Evolutionary conservation across 306 rosid species (phyloP).

Genomic region (Vigna radiata): DNA sequence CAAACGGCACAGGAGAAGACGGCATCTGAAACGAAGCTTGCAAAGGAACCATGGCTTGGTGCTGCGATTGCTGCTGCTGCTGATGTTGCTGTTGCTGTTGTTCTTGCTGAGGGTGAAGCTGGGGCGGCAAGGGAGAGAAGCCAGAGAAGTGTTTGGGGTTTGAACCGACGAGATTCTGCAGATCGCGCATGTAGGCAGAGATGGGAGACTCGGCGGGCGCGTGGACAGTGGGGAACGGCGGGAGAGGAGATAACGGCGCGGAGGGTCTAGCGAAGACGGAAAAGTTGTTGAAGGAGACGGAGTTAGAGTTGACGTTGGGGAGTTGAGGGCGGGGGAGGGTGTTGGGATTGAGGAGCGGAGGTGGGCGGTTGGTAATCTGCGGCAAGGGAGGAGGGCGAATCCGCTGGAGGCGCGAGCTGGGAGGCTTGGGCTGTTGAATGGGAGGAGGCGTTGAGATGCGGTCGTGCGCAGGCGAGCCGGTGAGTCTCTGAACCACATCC

Average conservation of each 20-base stretch:
- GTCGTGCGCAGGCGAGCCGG: constrained; percentile 94
- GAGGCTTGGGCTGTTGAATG: constrained; percentile 79
- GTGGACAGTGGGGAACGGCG: constrained; percentile 88
- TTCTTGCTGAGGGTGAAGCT: constrained; percentile 18
- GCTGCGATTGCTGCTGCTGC: constrained; percentile 14
- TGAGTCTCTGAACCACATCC: constrained; percentile 94
- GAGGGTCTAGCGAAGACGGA: constrained; percentile 58
- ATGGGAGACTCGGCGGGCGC: constrained; percentile 94
- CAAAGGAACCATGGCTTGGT: constrained; percentile 42
- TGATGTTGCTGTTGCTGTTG: constrained; percentile 1
- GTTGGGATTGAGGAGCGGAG: constrained; percentile 52
- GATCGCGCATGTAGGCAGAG: constrained; percentile 85
- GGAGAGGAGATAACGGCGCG: constrained; percentile 84
- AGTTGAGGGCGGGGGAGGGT: constrained; percentile 45
- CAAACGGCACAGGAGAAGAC: constrained; percentile 73
- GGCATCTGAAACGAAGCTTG: constrained; percentile 58
- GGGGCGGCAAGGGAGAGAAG: constrained; percentile 71
- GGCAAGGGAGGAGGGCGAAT: constrained; percentile 96
- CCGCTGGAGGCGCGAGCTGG: constrained; percentile 89
- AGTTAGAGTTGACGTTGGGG: constrained; percentile 34
- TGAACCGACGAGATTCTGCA: constrained; percentile 62
- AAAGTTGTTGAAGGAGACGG: constrained; percentile 34
- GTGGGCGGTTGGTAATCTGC: constrained; percentile 72
- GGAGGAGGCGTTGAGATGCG: constrained; percentile 81
- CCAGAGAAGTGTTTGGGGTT: constrained; percentile 71